phyloP scores from a whole-genome alignment of 139 green algal species.

The Chlorokybus atmophyticus region DNA sequence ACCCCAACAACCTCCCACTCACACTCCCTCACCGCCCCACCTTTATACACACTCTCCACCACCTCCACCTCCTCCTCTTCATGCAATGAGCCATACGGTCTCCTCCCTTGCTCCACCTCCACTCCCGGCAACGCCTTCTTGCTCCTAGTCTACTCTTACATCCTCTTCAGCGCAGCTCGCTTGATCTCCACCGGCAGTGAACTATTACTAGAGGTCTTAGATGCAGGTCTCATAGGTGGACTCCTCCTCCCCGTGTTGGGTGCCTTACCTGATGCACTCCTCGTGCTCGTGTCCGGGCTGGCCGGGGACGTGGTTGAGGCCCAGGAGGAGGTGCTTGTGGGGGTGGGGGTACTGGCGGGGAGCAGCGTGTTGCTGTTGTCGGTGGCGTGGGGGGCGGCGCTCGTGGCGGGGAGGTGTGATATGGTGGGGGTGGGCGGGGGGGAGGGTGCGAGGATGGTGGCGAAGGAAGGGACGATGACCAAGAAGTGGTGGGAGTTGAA shows the following conservation, averaged over 20 bases:
- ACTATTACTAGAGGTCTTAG: constrained; percentile 47
- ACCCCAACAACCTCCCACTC: no score
- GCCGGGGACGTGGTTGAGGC: constrained; percentile 1
- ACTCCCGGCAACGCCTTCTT: constrained; percentile 18
- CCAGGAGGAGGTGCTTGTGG: constrained; percentile 32
- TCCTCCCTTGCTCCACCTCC: constrained; percentile 31
- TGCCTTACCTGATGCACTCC: constrained; percentile 32
- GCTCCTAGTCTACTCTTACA: constrained; percentile 33
- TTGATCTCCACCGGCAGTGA: constrained; percentile 46
- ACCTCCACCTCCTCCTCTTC: no score
- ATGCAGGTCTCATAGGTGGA: constrained; percentile 37
- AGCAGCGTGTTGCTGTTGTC: constrained; percentile 48
- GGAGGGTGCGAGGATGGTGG: constrained; percentile 29
- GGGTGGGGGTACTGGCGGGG: constrained; percentile 44
- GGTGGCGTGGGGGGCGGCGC: constrained; percentile 36
- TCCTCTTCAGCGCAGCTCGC: constrained; percentile 37
- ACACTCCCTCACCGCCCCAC: no score
- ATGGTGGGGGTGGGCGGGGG: constrained; percentile 15
- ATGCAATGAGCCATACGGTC: constrained; percentile 32
- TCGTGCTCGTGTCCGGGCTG: constrained; percentile 39
- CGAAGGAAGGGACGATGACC: constrained; percentile 25
- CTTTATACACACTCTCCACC: no score
- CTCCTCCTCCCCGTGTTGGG: constrained; percentile 36
- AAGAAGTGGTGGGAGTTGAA: constrained; percentile 10
- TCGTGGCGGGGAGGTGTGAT: constrained; percentile 40